These are phyloP conservation scores for Aspergillus wentii DNA, from an alignment of 495 filamentous ascomycete genomes.

Conservation along the genomic window DNA sequence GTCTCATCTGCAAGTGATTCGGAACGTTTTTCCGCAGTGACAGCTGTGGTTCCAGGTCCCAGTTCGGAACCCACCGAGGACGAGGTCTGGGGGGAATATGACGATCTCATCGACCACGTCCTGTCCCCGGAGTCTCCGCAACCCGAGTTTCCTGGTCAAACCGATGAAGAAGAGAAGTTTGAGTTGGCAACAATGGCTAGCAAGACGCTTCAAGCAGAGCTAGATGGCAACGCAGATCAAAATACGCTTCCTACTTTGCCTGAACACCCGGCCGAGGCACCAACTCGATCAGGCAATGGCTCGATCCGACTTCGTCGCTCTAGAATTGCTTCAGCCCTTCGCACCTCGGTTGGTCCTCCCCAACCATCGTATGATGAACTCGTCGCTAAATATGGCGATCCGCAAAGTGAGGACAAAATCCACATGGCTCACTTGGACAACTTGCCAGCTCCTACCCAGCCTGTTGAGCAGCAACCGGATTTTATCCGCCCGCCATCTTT, in stretches of 20 bases:
- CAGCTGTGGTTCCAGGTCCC: constrained; percentile 56
- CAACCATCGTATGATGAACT: constrained; percentile 38
- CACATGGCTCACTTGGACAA: constrained; percentile 1
- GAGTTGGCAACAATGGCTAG: constrained; percentile 38
- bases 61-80: constrained; percentile 64
- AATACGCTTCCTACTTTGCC: constrained; percentile 4
- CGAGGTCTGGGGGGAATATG: constrained; percentile 92
- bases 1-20: constrained; percentile 66
- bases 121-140: constrained; percentile 46
- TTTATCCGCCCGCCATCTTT: constrained; percentile 26
- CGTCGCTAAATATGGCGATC: constrained; percentile 27
- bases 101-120: constrained; percentile 79
- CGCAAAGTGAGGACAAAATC: constrained; percentile 8
- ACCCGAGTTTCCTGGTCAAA: constrained; percentile 3
- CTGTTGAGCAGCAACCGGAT: constrained; percentile 22
- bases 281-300: constrained; percentile 22
- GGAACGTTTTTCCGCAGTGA: constrained; percentile 53
- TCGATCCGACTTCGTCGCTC: constrained; percentile 40
- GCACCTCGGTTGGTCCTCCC: constrained; percentile 34
- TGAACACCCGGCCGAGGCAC: constrained; percentile 16
- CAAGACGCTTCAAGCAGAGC: constrained; percentile 34
- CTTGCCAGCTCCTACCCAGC: constrained; percentile 5
- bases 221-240: constrained; percentile 17
- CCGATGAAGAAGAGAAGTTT: constrained; percentile 21
- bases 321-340: constrained; percentile 35